These are phyloP conservation scores for Nicotiana attenuata DNA, from an alignment of 257 asterid genomes.

Conservation along the genomic window DNA sequence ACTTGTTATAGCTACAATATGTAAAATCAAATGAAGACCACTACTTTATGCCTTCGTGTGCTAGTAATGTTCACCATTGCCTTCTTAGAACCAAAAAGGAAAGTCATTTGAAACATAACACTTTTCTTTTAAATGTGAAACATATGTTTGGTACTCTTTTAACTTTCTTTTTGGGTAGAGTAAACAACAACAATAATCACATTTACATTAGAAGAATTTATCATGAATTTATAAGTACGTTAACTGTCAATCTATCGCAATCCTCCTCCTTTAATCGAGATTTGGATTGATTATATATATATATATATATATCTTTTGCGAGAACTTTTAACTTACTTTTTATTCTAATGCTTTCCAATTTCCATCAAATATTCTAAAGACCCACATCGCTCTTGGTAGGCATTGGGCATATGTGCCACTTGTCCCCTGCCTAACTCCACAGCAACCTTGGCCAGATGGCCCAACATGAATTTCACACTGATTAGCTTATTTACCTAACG, in stretches of 20 bases:
- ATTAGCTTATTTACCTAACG: neutral
- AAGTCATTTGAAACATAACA: neutral
- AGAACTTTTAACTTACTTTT: neutral
- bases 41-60: neutral
- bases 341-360: neutral
- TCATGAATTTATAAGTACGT: neutral
- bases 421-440: constrained; percentile 10
- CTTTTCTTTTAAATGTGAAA: neutral
- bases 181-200: no score
- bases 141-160: neutral
- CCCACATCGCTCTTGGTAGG: neutral
- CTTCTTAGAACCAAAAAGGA: neutral
- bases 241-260: no score
- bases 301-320: neutral
- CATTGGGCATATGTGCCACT: neutral
- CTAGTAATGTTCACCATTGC: neutral
- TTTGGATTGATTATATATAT: neutral
- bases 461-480: no score
- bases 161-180: no score
- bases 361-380: neutral
- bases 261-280: no score
- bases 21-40: neutral
- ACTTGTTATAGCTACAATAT: neutral
- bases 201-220: no score
- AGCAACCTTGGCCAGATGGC: neutral